Evolutionary conservation across 139 green algal genomes (phyloP), one percentile per base, ranked within the genome.

Genomic region (Pleodorina starrii): DNA sequence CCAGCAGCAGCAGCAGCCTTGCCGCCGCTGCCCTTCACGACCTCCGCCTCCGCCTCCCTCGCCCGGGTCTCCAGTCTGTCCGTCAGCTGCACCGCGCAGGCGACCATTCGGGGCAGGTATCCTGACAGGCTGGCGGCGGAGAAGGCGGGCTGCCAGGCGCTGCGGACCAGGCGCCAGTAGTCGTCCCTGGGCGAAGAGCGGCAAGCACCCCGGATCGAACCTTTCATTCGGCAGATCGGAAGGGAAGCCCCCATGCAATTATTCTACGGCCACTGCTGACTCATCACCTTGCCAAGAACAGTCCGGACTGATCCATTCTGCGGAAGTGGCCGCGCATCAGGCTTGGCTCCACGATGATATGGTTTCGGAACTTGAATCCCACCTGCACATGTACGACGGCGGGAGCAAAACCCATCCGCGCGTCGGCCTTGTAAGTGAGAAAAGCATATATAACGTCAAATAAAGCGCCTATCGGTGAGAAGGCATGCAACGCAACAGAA

Each of bases 91-190:
- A 77, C 38, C 2, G 92, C 89, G 43, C 85, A 90, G 27, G 50
- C 38, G 35, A 87, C 77, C 93, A 95, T 95, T 23, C 93, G 91
- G n/a, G 66, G 85, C 10, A 85, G 48, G 66, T 94, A 95, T 40
- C 79, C 75, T 51, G 82, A 63, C 38, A 95, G 85, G 36, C 32
- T 84, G 54, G 71, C 90, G 35, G 88, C 68, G 66, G 85, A 83
- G 76, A 95, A 95, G 35, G 90, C 89, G 44, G 93, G 93, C 86
- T 93, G 88, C 93, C 93, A 95, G 19, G 93, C 77, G 29, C 79
- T 35, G 14, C 93, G 91, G 4, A 91, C 25, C 21, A 60, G 51
- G 29, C 92, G 90, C 92, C 92, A 95, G 3, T n/a, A 12, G 27
- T 85, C 81, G 46, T 72, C 90, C 60, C 90, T 95, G 5, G 7